Percentiles rank a stretch among this genome's conserved stretches.
Evolutionary conservation across 140 eudicot species (phyloP).

Genomic region (Stevia rebaudiana): DNA sequence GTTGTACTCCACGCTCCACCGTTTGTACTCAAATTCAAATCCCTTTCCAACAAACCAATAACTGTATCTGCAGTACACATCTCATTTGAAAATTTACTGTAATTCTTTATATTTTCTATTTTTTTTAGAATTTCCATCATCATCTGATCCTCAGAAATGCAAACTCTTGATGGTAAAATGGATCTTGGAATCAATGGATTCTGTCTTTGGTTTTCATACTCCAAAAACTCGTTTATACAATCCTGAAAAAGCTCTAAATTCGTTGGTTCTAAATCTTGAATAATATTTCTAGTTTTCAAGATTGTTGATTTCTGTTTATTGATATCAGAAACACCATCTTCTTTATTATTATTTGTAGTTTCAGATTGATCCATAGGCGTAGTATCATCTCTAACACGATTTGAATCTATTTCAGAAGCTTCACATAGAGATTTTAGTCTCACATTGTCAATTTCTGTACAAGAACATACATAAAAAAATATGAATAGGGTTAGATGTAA

Average conservation of each 20-base stretch:
- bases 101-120: slow-evolving; percentile 38
- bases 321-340: slow-evolving; percentile 25
- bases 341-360: slow-evolving; percentile 18
- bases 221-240: slow-evolving; percentile 56
- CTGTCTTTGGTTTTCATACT: slow-evolving; percentile 36
- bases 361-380: slow-evolving; percentile 15
- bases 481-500: not conserved
- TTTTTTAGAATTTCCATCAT: slow-evolving; percentile 32
- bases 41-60: slow-evolving; percentile 44
- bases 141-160: slow-evolving; percentile 31
- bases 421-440: slow-evolving; percentile 22
- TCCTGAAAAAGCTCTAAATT: slow-evolving; percentile 37
- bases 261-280: slow-evolving; percentile 27
- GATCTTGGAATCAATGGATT: slow-evolving; percentile 23
- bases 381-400: not conserved
- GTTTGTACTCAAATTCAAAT: slow-evolving; percentile 32
- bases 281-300: slow-evolving; percentile 9
- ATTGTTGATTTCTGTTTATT: slow-evolving; percentile 16
- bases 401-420: slow-evolving; percentile 16
- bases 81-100: slow-evolving; percentile 18
- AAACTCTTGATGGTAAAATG: slow-evolving; percentile 21
- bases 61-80: slow-evolving; percentile 34
- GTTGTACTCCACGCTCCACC: slow-evolving; percentile 41
- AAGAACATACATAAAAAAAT: slow-evolving; percentile 3
- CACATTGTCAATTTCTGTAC: slow-evolving; percentile 32